Evolutionary conservation across 257 asterid species (phyloP), one percentile per base, ranked within the genome.

Genomic region (Solanum phureja): DNA sequence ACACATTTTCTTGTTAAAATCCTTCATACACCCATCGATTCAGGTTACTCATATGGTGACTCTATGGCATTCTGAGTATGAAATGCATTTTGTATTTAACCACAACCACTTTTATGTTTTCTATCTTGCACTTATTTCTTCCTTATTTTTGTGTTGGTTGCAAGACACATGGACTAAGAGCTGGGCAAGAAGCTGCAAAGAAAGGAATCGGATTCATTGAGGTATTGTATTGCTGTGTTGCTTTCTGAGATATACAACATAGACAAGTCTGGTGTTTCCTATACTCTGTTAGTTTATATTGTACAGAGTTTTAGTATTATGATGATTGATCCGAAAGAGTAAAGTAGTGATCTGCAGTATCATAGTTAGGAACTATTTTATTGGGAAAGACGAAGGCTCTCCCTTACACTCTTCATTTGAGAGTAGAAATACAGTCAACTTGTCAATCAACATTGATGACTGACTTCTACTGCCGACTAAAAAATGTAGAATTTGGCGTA

Each of bases 141-240:
- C 29, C 56, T 52, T 73, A 27, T 49, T 56, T 16, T 89, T 87
- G 24, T 13, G 5, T 85, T 23, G 81, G 81, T 75, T 82, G 91
- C 91, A 91, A 97, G 99, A 97, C 99, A 68, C 99, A 97, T 84
- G 99, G 99, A 86, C 90, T 96, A 66, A 91, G 99, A 91, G 98
- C 92, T 73, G 99, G 96, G 85, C 93, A 95, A 92, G 96, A 85
- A 89, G 92, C 92, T 86, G 93, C 93, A 38, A 94, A 92, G 94
- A 96, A 91, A 86, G 98, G 93, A 35, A 93, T 97, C 3, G 95
- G 95, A 89, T 95, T 97, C 91, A 66, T 95, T 77, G 99, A 96
- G 99, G 99, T 97, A 88, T 73, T 77, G 44, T 40, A 40, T 40
- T 40, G 44, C 44, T 40, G 3, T 38, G 44, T 38, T 38, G 44